Conservation (phyloP, 1,284 basidiomycete genomes). For the Trichosporon sp. region DNA sequence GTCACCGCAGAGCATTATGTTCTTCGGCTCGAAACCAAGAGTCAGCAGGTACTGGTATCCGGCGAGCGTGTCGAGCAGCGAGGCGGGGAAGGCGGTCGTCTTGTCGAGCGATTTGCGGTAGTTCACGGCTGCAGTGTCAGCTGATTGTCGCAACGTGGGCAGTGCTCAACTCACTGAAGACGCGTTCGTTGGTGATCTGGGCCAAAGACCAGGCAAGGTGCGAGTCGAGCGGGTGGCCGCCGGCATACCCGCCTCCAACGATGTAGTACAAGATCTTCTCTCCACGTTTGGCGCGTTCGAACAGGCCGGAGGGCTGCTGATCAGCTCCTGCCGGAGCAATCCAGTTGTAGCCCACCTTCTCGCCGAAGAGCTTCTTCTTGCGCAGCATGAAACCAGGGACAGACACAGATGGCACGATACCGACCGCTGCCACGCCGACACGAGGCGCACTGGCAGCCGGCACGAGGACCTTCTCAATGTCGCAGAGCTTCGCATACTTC, state of each 20-base stretch:
- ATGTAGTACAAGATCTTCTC: conserved; percentile 13
- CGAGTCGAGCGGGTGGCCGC: conserved; percentile 11
- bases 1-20: conserved; percentile 14
- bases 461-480: neutral
- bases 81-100: conserved; percentile 9
- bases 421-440: neutral
- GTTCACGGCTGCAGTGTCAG: conserved; percentile 10
- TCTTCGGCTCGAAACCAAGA: conserved; percentile 16
- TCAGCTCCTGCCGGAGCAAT: neutral
- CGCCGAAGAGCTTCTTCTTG: neutral
- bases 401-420: neutral
- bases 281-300: neutral
- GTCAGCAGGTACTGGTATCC: conserved; percentile 13
- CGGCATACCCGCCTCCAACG: conserved; percentile 14
- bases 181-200: conserved; percentile 1
- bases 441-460: conserved; percentile 1
- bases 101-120: conserved; percentile 17
- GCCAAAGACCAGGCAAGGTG: conserved; percentile 7
- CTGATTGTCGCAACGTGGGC: too few species aligned
- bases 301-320: neutral
- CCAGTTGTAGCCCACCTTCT: neutral
- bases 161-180: neutral
- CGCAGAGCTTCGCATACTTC: neutral
- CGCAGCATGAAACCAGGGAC: conserved; percentile 5
- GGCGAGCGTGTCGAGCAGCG: conserved; percentile 11